Conservation (phyloP, 2,329 filamentous ascomycete genomes). For the Hyphodiscus sp. region DNA sequence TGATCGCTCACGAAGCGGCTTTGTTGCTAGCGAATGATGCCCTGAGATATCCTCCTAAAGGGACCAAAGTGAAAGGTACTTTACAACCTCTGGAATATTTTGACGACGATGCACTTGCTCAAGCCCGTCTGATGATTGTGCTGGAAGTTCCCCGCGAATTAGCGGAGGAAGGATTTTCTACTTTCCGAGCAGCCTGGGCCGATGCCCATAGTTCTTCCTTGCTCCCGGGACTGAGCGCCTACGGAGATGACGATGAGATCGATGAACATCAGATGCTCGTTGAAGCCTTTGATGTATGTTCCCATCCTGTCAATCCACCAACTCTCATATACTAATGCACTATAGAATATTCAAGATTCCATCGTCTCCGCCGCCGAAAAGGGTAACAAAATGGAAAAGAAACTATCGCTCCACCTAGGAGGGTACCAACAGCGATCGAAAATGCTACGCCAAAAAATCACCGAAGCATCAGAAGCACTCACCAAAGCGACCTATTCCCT, state of each 20-base stretch:
- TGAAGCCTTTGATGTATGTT: conserved; percentile 65
- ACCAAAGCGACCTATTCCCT: conserved; percentile 67
- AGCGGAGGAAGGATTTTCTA: conserved; percentile 43
- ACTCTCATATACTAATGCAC: conserved; percentile 13
- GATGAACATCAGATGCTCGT: conserved; percentile 28
- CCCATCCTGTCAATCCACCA: background rate
- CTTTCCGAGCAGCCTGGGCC: conserved; percentile 49
- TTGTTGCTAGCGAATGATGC: conserved; percentile 79
- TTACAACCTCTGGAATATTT: conserved; percentile 55
- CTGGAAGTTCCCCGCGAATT: conserved; percentile 39
- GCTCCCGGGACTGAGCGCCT: conserved; percentile 77
- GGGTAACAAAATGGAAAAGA: conserved; percentile 88
- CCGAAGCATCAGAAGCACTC: conserved; percentile 66
- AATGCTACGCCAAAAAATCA: conserved; percentile 71
- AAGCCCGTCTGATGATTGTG: conserved; percentile 69
- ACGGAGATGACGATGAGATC: conserved; percentile 65
- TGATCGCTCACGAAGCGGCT: conserved; percentile 73
- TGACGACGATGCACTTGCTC: conserved; percentile 64
- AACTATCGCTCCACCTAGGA: conserved; percentile 77
- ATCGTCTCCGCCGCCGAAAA: conserved; percentile 70
- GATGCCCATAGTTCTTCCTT: conserved; percentile 46
- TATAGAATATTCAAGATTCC: conserved; percentile 61
- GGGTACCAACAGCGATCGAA: conserved; percentile 87
- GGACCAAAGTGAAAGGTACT: conserved; percentile 56
- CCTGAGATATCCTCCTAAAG: conserved; percentile 63